Conservation (phyloP, 257 asterid genomes). For the Penstemon davidsonii region DNA sequence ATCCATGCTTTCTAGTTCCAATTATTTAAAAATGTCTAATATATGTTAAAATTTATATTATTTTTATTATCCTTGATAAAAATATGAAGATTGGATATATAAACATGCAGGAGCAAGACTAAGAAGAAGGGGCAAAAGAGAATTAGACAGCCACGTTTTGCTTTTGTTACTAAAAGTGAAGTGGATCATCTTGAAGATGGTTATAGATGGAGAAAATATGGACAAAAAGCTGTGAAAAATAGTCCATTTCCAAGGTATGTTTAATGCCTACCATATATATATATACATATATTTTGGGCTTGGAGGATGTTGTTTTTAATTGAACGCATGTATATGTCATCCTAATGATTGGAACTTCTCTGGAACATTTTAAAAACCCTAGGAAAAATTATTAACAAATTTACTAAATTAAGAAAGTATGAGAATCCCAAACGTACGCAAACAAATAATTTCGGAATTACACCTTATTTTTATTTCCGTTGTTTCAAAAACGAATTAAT, state of each 20-base stretch:
- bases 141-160: constrained; percentile 66
- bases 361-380: no score
- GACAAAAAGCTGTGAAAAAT: constrained; percentile 83
- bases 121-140: constrained; percentile 70
- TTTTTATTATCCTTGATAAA: neutral
- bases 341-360: no score
- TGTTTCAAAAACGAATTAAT: no score
- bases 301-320: neutral
- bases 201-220: constrained; percentile 89
- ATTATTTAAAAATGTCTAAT: neutral
- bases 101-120: constrained; percentile 55
- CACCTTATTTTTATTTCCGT: no score
- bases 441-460: no score
- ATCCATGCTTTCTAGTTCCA: neutral
- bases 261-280: neutral
- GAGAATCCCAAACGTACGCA: no score
- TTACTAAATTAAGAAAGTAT: no score
- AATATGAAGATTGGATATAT: neutral
- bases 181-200: constrained; percentile 93
- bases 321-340: no score
- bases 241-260: constrained; percentile 75
- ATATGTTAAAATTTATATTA: neutral
- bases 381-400: no score
- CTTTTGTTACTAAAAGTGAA: constrained; percentile 87
- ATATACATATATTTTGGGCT: neutral